Percentiles rank a stretch among this genome's conserved stretches.
phyloP scores from a whole-genome alignment of 2,329 filamentous ascomycete species.

The Colletotrichum sublineola region DNA sequence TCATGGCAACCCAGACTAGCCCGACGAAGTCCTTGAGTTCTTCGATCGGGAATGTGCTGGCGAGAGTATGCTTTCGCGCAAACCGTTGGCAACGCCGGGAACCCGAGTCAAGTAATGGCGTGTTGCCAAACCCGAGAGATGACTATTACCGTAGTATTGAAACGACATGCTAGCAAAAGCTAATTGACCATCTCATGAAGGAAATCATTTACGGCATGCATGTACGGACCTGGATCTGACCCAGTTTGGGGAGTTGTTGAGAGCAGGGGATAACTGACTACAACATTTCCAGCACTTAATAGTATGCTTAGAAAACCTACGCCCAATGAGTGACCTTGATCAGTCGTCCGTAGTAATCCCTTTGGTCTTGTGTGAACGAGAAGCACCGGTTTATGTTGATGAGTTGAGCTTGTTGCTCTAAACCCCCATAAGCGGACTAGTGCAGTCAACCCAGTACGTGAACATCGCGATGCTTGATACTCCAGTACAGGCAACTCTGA shows the following conservation, averaged over 20 bases:
- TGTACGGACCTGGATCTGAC: background rate
- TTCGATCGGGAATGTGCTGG: conserved; percentile 43
- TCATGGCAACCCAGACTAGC: conserved; percentile 42
- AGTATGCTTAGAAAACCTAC: background rate
- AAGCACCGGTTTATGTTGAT: background rate
- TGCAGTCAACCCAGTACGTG: too few relatives aligned
- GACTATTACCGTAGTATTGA: background rate
- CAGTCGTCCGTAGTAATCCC: background rate
- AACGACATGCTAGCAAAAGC: background rate
- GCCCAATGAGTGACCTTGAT: background rate
- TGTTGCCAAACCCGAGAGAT: background rate
- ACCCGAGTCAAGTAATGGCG: background rate
- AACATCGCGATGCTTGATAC: too few relatives aligned
- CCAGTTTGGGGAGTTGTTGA: background rate
- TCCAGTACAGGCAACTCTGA: too few relatives aligned
- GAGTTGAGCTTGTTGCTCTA: too few relatives aligned
- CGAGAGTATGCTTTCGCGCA: conserved; percentile 42
- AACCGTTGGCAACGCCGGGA: conserved; percentile 14
- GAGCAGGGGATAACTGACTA: background rate
- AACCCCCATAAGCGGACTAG: too few relatives aligned
- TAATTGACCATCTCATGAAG: background rate
- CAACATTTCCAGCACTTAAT: background rate
- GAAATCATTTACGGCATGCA: background rate
- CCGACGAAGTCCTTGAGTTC: conserved; percentile 43
- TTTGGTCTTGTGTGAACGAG: background rate